Evolutionary conservation across 805 yeast species (phyloP).

Genomic region (Lipomyces yamanashiensis): DNA sequence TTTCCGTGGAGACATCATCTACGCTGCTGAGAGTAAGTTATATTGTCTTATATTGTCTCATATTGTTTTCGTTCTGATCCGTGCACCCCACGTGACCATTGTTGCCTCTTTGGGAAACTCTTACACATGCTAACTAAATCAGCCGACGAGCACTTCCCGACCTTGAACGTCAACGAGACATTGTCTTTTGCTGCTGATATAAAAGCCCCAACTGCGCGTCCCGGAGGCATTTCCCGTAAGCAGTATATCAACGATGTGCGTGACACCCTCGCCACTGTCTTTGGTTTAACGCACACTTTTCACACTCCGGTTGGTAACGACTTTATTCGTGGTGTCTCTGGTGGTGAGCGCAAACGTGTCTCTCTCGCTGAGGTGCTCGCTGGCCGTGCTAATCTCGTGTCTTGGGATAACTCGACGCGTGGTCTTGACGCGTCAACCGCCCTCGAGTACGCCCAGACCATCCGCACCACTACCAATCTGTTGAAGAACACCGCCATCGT

Average conservation of each 20-base stretch:
- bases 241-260: constrained; percentile 72
- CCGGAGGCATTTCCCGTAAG: constrained; percentile 53
- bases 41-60: background rate
- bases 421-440: constrained; percentile 76
- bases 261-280: constrained; percentile 67
- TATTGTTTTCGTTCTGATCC: background rate
- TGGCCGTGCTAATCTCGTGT: constrained; percentile 53
- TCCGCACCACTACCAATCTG: constrained; percentile 58
- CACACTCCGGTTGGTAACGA: constrained; percentile 55
- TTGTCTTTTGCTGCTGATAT: constrained; percentile 70
- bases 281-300: constrained; percentile 49
- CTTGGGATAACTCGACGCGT: constrained; percentile 72
- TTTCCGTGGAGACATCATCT: constrained; percentile 57
- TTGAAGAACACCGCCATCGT: constrained; percentile 58
- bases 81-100: constrained; percentile 45
- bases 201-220: constrained; percentile 64
- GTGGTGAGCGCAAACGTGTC: constrained; percentile 63
- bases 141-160: constrained; percentile 73
- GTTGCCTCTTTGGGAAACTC: background rate
- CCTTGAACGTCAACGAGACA: constrained; percentile 74
- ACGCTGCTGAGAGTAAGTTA: constrained; percentile 37
- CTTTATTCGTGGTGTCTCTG: constrained; percentile 61
- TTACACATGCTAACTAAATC: background rate
- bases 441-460: constrained; percentile 61
- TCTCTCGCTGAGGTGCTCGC: constrained; percentile 60